Conservation (phyloP, 306 rosid genomes). For the Calophaca sinica region DNA sequence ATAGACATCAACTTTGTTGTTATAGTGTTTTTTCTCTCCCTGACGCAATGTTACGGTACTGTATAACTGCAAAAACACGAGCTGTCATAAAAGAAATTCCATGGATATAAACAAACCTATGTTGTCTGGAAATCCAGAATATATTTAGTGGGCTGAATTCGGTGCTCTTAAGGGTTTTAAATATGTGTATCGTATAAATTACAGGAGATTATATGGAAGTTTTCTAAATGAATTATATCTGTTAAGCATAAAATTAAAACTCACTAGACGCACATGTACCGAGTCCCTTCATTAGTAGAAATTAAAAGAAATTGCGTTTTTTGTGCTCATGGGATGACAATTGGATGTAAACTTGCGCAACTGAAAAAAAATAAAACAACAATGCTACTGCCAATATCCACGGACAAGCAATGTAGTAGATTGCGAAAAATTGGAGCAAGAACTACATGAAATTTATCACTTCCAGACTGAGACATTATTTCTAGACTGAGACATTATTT, state of each 20-base stretch:
- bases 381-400: neutral
- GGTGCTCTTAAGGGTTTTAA: neutral
- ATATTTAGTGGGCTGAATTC: neutral
- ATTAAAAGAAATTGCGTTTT: neutral
- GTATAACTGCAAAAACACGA: constrained; percentile 67
- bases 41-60: constrained; percentile 97
- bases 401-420: neutral
- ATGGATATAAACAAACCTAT: neutral
- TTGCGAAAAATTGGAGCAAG: neutral
- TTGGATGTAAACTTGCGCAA: neutral
- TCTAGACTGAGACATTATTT: neutral
- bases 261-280: neutral
- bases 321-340: neutral
- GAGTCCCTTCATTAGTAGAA: neutral
- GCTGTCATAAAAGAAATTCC: constrained; percentile 20
- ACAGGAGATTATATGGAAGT: constrained; percentile 6
- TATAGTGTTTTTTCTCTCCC: constrained; percentile 98
- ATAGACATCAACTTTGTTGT: constrained; percentile 96
- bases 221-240: neutral
- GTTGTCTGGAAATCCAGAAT: neutral
- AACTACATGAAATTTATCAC: neutral
- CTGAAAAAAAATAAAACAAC: neutral
- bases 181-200: neutral
- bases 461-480: neutral
- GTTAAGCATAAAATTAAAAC: neutral